Evolutionary conservation across 2,329 filamentous ascomycete genomes (phyloP).

Genomic region (Blumeria hordei): DNA sequence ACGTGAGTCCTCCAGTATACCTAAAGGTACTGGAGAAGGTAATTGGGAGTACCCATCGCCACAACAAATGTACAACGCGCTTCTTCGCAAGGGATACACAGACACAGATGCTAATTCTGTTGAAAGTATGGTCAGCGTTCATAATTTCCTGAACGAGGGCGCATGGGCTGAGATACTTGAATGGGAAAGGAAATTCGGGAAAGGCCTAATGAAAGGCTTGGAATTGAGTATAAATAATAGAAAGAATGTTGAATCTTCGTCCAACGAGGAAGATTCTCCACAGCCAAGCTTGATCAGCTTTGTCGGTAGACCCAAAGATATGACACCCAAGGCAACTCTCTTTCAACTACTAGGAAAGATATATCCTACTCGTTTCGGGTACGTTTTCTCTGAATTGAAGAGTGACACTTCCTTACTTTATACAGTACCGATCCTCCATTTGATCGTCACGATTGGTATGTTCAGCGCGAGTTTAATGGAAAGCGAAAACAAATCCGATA

Average conservation of each 20-base stretch:
- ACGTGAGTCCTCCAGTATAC: conserved; percentile 73
- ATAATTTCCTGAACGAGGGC: conserved; percentile 96
- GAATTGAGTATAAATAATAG: conserved; percentile 49
- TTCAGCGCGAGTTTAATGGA: conserved; percentile 47
- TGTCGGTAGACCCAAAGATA: conserved; percentile 66
- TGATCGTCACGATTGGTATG: conserved; percentile 93
- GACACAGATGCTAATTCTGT: conserved; percentile 86
- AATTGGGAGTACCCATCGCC: conserved; percentile 97
- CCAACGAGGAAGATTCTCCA: conserved; percentile 24
- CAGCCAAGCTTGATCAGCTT: conserved; percentile 64
- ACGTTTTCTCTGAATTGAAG: conserved; percentile 22
- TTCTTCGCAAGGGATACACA: conserved; percentile 84
- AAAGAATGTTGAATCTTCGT: conserved; percentile 22
- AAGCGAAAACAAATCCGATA: conserved; percentile 61
- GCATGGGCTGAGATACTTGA: conserved; percentile 88
- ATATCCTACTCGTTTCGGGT: conserved; percentile 61
- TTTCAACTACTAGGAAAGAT: conserved; percentile 55
- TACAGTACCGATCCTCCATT: conserved; percentile 61
- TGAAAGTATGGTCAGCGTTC: conserved; percentile 88
- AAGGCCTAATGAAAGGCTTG: conserved; percentile 50
- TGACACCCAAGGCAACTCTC: conserved; percentile 78
- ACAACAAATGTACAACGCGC: conserved; percentile 98
- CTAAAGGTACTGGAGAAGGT: conserved; percentile 50
- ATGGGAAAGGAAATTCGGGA: conserved; percentile 72
- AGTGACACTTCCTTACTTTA: conserved; percentile 35